These are phyloP conservation scores for Ramalina intermedia DNA, from an alignment of 495 filamentous ascomycete species.

Conservation along the genomic window DNA sequence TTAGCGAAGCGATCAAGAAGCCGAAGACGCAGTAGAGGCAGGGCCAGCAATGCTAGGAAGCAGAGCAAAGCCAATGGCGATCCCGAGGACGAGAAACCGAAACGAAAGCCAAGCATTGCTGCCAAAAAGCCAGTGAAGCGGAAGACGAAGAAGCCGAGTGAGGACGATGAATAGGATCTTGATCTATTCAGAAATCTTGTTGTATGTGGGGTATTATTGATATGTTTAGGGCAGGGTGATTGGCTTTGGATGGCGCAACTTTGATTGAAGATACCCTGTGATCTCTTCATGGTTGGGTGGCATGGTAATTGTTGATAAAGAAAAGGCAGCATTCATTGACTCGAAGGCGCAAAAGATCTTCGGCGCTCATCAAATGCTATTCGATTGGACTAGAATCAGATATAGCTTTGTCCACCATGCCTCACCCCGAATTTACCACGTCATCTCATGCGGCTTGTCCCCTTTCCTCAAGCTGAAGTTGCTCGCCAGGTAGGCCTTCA, in stretches of 20 bases:
- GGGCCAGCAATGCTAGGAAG: slow-evolving; percentile 3
- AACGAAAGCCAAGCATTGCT: neutral
- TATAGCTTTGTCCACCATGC: neutral
- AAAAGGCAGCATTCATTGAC: neutral
- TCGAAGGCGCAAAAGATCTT: too few relatives aligned
- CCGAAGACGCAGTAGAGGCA: slow-evolving; percentile 17
- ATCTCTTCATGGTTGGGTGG: neutral
- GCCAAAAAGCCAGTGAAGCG: slow-evolving; percentile 2
- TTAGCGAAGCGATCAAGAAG: slow-evolving; percentile 16
- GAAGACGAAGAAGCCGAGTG: slow-evolving; percentile 17
- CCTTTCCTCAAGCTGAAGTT: slow-evolving; percentile 95
- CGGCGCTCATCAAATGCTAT: neutral
- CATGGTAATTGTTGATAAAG: neutral
- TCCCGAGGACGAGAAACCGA: slow-evolving; percentile 9
- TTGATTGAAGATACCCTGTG: slow-evolving; percentile 3
- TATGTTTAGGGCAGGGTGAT: neutral
- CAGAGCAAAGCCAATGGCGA: slow-evolving; percentile 7
- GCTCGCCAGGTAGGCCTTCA: slow-evolving; percentile 77
- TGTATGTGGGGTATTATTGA: neutral
- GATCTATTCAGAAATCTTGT: neutral
- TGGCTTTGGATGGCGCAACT: neutral
- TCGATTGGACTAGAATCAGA: neutral
- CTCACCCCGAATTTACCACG: slow-evolving; percentile 44
- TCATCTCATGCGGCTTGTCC: slow-evolving; percentile 97
- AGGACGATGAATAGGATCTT: slow-evolving; percentile 10